Percentiles rank a stretch among this genome's conserved stretches.
Evolutionary conservation across 805 yeast species (phyloP).

Genomic region (Clavispora santaluciae): DNA sequence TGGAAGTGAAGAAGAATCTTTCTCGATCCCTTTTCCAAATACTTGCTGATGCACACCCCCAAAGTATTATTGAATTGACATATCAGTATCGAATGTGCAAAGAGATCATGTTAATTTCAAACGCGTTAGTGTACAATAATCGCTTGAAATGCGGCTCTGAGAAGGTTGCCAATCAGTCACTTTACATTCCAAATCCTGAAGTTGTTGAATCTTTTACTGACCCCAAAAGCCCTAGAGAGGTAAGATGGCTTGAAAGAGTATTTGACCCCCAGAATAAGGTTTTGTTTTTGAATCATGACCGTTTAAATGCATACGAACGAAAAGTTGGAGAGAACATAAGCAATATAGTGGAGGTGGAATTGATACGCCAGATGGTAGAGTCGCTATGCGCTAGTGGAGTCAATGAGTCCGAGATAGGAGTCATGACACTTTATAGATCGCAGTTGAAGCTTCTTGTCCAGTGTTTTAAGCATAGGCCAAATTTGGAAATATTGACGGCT

Average conservation of each 20-base stretch:
- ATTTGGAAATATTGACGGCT: slow-evolving; percentile 81
- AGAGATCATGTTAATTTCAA: slow-evolving; percentile 82
- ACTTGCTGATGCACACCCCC: slow-evolving; percentile 69
- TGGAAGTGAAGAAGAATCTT: slow-evolving; percentile 62
- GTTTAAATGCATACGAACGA: slow-evolving; percentile 53
- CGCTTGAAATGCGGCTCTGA: slow-evolving; percentile 70
- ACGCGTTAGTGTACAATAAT: slow-evolving; percentile 71
- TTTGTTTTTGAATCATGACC: slow-evolving; percentile 75
- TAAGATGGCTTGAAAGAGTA: slow-evolving; percentile 53
- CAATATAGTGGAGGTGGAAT: slow-evolving; percentile 66
- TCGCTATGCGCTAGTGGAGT: slow-evolving; percentile 60
- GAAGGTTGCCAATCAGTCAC: slow-evolving; percentile 53
- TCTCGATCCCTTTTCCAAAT: slow-evolving; percentile 72
- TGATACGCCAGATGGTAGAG: slow-evolving; percentile 59
- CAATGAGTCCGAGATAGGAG: slow-evolving; percentile 58
- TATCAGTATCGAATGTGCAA: slow-evolving; percentile 90
- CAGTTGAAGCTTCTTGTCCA: slow-evolving; percentile 44
- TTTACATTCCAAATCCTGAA: slow-evolving; percentile 44
- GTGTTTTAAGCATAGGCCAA: slow-evolving; percentile 26
- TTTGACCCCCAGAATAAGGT: slow-evolving; percentile 58
- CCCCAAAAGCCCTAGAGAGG: slow-evolving; percentile 3
- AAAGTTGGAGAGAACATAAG: slow-evolving; percentile 61
- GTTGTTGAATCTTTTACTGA: not conserved
- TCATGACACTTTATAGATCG: slow-evolving; percentile 84
- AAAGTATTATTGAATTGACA: slow-evolving; percentile 68